A percentile compares a stretch with the other conserved stretches of the same genome.
Evolutionary conservation across 2,329 filamentous ascomycete species (phyloP).

Genomic region (Polytolypa hystricis): DNA sequence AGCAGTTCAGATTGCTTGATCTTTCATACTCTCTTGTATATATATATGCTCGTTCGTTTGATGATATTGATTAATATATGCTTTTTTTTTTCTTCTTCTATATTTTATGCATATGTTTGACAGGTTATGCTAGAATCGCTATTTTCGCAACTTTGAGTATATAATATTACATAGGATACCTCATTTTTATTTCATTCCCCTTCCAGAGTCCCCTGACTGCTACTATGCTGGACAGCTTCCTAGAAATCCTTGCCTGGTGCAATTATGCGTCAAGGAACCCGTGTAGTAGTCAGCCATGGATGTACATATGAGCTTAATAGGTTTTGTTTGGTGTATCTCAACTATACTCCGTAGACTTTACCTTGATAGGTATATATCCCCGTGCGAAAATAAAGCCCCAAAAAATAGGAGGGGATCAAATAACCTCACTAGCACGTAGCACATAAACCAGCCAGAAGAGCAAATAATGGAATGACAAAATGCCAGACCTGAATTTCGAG

Average conservation of each 20-base stretch:
- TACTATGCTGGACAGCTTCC: too few relatives aligned
- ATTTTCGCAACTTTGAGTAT: not conserved
- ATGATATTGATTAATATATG: not conserved
- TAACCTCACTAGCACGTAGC: too few relatives aligned
- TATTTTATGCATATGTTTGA: not conserved
- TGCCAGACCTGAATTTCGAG: too few relatives aligned
- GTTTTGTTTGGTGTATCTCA: conserved; percentile 32
- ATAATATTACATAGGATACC: not conserved
- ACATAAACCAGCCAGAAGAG: too few relatives aligned
- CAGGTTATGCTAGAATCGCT: not conserved
- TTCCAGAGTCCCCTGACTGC: too few relatives aligned
- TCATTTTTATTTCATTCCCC: not conserved
- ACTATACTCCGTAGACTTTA: too few relatives aligned
- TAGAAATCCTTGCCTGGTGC: not conserved
- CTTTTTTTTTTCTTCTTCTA: not conserved
- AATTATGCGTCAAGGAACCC: not conserved
- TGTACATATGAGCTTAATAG: conserved; percentile 14
- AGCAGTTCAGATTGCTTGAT: not conserved
- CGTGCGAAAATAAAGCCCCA: too few relatives aligned
- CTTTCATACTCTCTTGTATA: not conserved
- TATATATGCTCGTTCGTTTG: not conserved
- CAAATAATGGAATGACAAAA: too few relatives aligned
- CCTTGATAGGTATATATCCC: too few relatives aligned
- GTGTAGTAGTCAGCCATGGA: not conserved
- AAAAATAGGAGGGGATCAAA: too few relatives aligned